Evolutionary conservation across 495 filamentous ascomycete species (phyloP).

Genomic region (Tuber brumale): DNA sequence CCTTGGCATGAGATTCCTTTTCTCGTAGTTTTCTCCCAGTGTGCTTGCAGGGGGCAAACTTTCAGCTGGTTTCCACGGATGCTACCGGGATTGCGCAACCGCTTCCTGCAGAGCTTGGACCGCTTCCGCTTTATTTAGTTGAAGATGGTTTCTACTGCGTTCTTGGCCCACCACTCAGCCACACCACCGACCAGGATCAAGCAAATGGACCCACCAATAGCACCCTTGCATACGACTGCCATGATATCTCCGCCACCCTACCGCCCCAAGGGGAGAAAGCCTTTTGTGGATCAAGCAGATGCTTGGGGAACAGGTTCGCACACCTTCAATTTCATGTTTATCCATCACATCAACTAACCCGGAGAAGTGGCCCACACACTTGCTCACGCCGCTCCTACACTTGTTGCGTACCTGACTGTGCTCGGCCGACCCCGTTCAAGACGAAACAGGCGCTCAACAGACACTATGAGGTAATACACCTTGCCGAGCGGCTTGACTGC

Average conservation of each 20-base stretch:
- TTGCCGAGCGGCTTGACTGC: background rate
- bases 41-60: too few relatives aligned
- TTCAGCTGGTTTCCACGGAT: too few relatives aligned
- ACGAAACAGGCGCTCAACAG: background rate
- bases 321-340: background rate
- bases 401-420: background rate
- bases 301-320: background rate
- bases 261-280: background rate
- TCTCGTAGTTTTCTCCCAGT: too few relatives aligned
- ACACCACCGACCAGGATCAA: background rate
- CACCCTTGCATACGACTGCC: background rate
- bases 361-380: background rate
- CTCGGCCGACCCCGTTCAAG: background rate
- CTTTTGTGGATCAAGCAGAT: background rate
- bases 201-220: too few relatives aligned
- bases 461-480: background rate
- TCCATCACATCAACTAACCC: background rate
- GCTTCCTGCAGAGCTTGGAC: background rate
- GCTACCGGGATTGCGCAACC: background rate
- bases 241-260: background rate
- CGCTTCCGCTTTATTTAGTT: background rate
- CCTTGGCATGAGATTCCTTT: too few relatives aligned
- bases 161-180: background rate
- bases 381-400: background rate
- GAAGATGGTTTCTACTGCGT: background rate